Evolutionary conservation across 345 rosid genomes (phyloP).

Genomic region (Eucalyptus erythrocorys): DNA sequence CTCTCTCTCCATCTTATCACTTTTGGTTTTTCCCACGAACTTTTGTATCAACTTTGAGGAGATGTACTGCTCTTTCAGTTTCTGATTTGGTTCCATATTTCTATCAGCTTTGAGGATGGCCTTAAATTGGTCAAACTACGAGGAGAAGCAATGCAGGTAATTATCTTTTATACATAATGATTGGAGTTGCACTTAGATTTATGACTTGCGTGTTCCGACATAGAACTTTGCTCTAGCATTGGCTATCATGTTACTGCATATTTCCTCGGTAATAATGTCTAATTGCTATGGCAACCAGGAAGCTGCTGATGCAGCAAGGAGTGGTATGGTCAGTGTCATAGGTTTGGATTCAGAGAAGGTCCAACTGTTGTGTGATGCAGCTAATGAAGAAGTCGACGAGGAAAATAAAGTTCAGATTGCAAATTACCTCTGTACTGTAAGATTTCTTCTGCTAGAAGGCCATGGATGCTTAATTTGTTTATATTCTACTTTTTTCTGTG

Average conservation of each 20-base stretch:
- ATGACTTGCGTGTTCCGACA: accelerated
- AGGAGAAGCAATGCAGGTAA: constrained; percentile 99
- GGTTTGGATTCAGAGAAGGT: constrained; percentile 85
- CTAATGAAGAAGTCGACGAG: constrained; percentile 80
- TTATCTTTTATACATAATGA: background rate
- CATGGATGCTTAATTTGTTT: background rate
- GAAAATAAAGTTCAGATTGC: constrained; percentile 88
- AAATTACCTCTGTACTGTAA: constrained; percentile 77
- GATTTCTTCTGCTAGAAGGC: background rate
- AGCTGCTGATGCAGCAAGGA: constrained; percentile 89
- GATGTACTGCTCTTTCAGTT: background rate
- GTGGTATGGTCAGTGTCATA: constrained; percentile 96
- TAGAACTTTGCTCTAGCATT: background rate
- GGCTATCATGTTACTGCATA: background rate
- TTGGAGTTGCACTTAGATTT: background rate
- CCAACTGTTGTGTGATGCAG: constrained; percentile 84
- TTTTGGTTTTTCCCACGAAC: background rate
- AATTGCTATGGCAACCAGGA: constrained; percentile 23
- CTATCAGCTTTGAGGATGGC: constrained; percentile 85
- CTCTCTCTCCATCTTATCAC: background rate
- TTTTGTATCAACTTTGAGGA: background rate
- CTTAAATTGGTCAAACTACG: constrained; percentile 90
- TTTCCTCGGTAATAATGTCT: background rate
- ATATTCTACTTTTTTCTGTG: background rate
- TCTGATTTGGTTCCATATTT: background rate